Percentiles rank a stretch among this genome's conserved stretches.
phyloP scores from a whole-genome alignment of 495 filamentous ascomycete species.

The Parathielavia appendiculata region DNA sequence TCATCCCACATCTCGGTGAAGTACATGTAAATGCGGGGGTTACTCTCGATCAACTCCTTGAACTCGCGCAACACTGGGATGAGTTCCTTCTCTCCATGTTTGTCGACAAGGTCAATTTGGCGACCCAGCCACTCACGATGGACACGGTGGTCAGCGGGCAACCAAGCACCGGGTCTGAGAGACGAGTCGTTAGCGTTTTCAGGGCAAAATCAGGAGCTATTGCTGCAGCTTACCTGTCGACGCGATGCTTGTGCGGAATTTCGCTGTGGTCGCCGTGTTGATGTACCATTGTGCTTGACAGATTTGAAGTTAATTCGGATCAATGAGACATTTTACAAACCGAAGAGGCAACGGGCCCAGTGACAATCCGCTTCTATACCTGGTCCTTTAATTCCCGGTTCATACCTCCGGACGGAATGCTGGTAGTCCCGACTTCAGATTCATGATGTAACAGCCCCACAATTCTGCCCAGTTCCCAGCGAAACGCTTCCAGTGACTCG shows the following conservation, averaged over 20 bases:
- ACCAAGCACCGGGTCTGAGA: slow-evolving; percentile 46
- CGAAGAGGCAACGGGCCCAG: neutral
- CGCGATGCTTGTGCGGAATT: slow-evolving; percentile 40
- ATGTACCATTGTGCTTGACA: slow-evolving; percentile 35
- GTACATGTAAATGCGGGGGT: slow-evolving; percentile 47
- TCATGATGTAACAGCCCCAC: slow-evolving; percentile 15
- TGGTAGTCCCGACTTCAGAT: no score
- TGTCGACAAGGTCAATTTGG: slow-evolving; percentile 43
- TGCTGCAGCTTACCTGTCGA: slow-evolving; percentile 31
- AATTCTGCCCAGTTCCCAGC: neutral
- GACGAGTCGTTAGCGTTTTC: slow-evolving; percentile 9
- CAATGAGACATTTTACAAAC: neutral
- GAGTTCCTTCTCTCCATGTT: slow-evolving; percentile 38
- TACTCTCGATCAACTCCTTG: slow-evolving; percentile 44
- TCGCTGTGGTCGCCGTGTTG: slow-evolving; percentile 43
- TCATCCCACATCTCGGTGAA: slow-evolving; percentile 62
- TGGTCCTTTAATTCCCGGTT: neutral
- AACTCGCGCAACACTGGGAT: slow-evolving; percentile 45
- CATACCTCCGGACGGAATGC: no score
- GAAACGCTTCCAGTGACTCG: neutral
- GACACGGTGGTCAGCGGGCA: slow-evolving; percentile 49
- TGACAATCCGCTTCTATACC: neutral
- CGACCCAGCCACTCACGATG: slow-evolving; percentile 46
- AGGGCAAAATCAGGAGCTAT: neutral
- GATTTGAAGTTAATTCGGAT: neutral